Percentiles rank a stretch among this genome's conserved stretches.
phyloP scores from a whole-genome alignment of 2,329 filamentous ascomycete genomes.

The Pseudogymnoascus sp. region DNA sequence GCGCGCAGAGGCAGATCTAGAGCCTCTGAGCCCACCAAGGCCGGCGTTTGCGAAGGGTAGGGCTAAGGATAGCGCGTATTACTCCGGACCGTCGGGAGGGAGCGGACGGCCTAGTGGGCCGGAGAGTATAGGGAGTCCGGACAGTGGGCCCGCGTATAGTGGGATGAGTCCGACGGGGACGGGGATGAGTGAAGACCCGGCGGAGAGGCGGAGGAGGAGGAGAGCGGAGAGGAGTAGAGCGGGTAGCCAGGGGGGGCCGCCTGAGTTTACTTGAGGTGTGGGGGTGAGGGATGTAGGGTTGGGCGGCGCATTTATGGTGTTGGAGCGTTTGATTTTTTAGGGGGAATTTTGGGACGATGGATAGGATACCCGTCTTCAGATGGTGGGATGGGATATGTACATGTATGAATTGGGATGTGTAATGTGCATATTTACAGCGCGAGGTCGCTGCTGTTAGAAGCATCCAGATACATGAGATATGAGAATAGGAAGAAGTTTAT shows the following conservation, averaged over 20 bases:
- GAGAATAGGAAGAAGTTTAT: not conserved
- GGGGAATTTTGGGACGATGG: not conserved
- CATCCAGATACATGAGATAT: not conserved
- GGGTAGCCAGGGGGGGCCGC: not conserved
- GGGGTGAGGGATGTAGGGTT: not conserved
- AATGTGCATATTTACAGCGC: conserved; percentile 5
- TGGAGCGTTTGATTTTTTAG: conserved; percentile 3
- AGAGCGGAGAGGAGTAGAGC: conserved; percentile 40
- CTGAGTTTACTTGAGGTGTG: not conserved
- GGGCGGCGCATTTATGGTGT: not conserved
- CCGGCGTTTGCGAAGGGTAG: conserved; percentile 46
- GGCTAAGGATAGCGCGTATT: conserved; percentile 54
- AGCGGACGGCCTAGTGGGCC: conserved; percentile 11
- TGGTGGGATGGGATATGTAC: not conserved
- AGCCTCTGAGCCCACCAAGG: conserved; percentile 43
- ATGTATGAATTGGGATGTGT: conserved; percentile 4
- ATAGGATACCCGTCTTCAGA: not conserved
- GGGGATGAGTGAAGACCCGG: conserved; percentile 31
- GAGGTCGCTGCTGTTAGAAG: conserved; percentile 1
- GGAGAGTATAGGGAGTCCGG: conserved; percentile 21
- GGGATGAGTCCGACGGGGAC: conserved; percentile 22
- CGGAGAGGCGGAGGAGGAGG: conserved; percentile 46
- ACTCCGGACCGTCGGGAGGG: conserved; percentile 30
- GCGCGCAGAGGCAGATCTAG: conserved; percentile 19
- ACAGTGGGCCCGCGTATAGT: conserved; percentile 27